Percentiles rank a stretch among this genome's conserved stretches.
Evolutionary conservation across 306 rosid species (phyloP).

Genomic region (Dalbergia oliveri): DNA sequence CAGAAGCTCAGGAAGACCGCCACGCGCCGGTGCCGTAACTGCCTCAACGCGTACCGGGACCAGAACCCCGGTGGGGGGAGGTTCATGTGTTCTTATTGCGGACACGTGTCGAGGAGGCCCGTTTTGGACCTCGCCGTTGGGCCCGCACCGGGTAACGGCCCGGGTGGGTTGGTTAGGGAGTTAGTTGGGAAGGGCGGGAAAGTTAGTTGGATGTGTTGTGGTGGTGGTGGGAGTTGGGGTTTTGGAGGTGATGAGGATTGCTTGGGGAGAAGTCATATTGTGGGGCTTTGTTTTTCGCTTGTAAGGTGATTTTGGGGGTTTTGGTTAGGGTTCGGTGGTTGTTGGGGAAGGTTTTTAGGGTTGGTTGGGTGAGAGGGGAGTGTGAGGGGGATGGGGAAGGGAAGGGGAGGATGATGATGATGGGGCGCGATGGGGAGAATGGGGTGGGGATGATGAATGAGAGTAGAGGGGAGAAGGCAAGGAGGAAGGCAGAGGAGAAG

Average conservation of each 20-base stretch:
- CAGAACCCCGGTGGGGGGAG: constrained; percentile 98
- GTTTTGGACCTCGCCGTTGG: constrained; percentile 89
- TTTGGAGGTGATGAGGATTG: constrained; percentile 87
- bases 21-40: constrained; percentile 86
- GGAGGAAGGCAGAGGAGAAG: constrained; percentile 99
- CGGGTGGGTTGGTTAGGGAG: constrained; percentile 60
- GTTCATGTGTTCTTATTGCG: constrained; percentile 97
- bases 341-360: constrained; percentile 85
- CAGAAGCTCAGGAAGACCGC: constrained; percentile 94
- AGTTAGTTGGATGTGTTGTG: constrained; percentile 85
- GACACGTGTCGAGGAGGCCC: constrained; percentile 93
- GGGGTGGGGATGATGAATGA: constrained; percentile 81
- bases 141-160: constrained; percentile 61
- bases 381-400: too few species aligned
- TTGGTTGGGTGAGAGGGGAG: constrained; percentile 53
- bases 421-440: constrained; percentile 67
- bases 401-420: constrained; percentile 78
- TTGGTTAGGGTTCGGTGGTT: constrained; percentile 91
- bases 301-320: constrained; percentile 76
- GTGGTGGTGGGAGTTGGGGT: constrained; percentile 61
- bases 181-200: constrained; percentile 84
- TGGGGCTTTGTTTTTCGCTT: constrained; percentile 71
- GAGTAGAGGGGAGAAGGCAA: constrained; percentile 94
- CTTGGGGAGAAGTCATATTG: constrained; percentile 81
- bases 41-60: constrained; percentile 90